These are phyloP conservation scores for Pestalotiopsis sp. DNA, from an alignment of 2,329 filamentous ascomycete genomes.

Conservation along the genomic window DNA sequence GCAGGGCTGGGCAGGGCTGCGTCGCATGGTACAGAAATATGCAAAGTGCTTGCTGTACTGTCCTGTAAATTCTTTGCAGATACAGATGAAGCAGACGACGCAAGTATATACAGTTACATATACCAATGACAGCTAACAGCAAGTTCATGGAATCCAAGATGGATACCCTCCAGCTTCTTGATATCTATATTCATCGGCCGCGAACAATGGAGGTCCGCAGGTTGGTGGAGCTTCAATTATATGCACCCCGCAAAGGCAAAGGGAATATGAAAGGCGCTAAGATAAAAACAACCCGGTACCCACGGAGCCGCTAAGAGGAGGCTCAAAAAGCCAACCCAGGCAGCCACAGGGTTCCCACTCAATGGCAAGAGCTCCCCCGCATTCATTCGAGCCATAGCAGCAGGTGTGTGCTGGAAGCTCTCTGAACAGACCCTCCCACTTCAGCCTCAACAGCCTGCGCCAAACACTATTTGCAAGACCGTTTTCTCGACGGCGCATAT, in stretches of 20 bases:
- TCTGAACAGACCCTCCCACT: no score
- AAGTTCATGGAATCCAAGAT: no score
- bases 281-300: neutral
- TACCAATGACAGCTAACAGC: no score
- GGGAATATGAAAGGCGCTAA: neutral
- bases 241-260: neutral
- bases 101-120: no score
- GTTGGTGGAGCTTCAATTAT: neutral
- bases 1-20: no score
- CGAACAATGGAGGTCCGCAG: neutral
- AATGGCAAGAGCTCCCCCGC: neutral
- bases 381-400: neutral
- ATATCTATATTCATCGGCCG: neutral
- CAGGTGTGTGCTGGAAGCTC: neutral
- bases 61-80: no score
- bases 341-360: neutral
- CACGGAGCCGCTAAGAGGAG: neutral
- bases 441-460: no score
- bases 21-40: no score
- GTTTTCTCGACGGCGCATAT: no score
- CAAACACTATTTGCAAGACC: no score
- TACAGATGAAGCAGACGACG: no score
- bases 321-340: neutral
- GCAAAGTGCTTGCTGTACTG: no score
- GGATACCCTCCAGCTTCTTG: neutral